Conservation (phyloP, 192 early-diverging fungal species). For the Coemansia sp. region DNA sequence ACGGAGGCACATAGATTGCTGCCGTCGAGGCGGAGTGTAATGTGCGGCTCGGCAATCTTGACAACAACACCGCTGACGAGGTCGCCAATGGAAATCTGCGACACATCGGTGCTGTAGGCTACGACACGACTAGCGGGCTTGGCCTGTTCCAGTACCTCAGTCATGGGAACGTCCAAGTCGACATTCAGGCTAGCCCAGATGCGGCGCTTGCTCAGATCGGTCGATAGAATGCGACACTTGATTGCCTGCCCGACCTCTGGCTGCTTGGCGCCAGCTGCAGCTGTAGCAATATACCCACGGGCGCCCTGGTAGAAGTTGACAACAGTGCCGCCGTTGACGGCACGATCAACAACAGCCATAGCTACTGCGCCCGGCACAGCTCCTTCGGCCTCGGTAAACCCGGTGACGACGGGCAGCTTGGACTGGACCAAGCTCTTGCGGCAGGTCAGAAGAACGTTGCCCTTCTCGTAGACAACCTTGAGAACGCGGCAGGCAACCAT, state of each 20-base stretch:
- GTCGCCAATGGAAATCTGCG: conserved; percentile 46
- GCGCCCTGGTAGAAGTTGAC: conserved; percentile 80
- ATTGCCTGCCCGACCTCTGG: conserved; percentile 70
- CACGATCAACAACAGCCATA: conserved; percentile 33
- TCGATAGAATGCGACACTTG: conserved; percentile 70
- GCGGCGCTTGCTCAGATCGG: conserved; percentile 59
- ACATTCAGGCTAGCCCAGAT: conserved; percentile 54
- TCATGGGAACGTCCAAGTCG: conserved; percentile 34
- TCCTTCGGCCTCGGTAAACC: conserved; percentile 55
- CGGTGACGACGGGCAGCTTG: conserved; percentile 63
- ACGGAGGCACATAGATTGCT: conserved; percentile 59
- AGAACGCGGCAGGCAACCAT: conserved; percentile 73
- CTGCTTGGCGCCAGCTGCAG: conserved; percentile 35
- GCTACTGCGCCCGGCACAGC: conserved; percentile 61
- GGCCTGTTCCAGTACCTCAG: conserved; percentile 31
- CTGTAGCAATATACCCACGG: conserved; percentile 58
- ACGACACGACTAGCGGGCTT: neutral
- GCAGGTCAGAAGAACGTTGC: conserved; percentile 70
- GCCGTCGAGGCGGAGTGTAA: conserved; percentile 60
- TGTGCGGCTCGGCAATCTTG: conserved; percentile 47
- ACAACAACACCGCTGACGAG: conserved; percentile 60
- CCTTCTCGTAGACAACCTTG: conserved; percentile 53
- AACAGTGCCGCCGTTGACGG: conserved; percentile 60
- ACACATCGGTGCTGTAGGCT: conserved; percentile 29
- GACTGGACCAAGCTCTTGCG: conserved; percentile 74